Evolutionary conservation across 2,329 filamentous ascomycete species (phyloP), one percentile per base, ranked within the genome.

Genomic region (Teratosphaeria nubilosa): DNA sequence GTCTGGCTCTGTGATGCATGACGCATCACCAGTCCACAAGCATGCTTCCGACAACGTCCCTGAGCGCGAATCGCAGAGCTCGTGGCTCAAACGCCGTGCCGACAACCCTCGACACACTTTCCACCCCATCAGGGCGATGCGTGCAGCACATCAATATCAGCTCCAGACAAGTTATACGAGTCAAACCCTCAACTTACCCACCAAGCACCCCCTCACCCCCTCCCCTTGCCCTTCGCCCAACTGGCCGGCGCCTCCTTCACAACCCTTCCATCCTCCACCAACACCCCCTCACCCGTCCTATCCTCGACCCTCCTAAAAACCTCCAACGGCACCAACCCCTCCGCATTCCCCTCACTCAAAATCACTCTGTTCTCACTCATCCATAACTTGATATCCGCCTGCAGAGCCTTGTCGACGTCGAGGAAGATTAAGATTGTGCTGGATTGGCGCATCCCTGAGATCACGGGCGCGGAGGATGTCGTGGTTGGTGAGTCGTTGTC

Each of bases 371-470:
- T 72, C 72, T 82, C 73, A 68, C 78, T 73, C 68, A 63, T 25
- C 74, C 66, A 95, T 69, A 65, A 89, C 86, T 67, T 77, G 77
- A 71, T 77, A 74, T 30, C 95, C 74, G 73, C 96, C 85, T 58
- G 95, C 76, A 73, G 89, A 89, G 30, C 96, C 80, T 62, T 96
- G 69, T 5, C 72, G 7, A 96, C 76, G 72, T 97, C 88, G 34
- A 96, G 76, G 69, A 90, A 95, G 3, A 97, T 82, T 53, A 96
- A 71, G 0, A 80, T 70, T 84, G 90, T 63, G 68, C 73, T 75
- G 10, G 70, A 72, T n/a, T 70, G 78, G 24, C 92, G 64, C 71
- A 73, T 73, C 11, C 72, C 72, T 3, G 70, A 73, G 20, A 73
- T 72, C 48, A 95, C 74, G 73, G 94, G 86, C 5, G 88, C 56